Evolutionary conservation across 305 asterid species (phyloP).

Genomic region (Caryopteris hybrid): DNA sequence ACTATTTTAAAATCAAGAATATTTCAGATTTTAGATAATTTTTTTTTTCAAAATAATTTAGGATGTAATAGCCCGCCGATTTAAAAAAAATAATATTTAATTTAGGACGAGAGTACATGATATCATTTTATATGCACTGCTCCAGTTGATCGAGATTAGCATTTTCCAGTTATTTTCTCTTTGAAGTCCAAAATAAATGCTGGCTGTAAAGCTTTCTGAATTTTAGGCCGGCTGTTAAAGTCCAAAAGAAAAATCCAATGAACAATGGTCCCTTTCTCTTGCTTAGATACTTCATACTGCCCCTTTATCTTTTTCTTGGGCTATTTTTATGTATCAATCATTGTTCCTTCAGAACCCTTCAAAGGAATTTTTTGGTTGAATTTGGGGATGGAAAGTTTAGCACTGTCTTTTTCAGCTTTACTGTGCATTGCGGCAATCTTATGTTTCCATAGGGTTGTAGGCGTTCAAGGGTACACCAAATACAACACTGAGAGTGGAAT

Average conservation of each 20-base stretch:
- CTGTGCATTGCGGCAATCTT: constrained; percentile 26
- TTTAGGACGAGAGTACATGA: no score
- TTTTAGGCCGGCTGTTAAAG: constrained; percentile 11
- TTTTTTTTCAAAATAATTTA: no score
- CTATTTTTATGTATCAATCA: background rate
- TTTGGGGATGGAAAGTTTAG: constrained; percentile 28
- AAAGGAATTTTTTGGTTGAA: constrained; percentile 6
- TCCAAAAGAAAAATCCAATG: constrained; percentile 3
- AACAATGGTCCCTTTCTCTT: background rate
- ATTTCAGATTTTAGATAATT: no score
- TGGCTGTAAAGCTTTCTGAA: background rate
- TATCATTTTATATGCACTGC: no score
- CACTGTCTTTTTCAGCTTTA: constrained; percentile 22
- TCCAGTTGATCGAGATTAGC: no score
- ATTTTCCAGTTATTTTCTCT: no score
- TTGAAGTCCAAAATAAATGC: background rate
- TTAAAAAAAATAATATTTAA: no score
- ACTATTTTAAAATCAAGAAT: no score
- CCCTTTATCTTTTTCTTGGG: background rate
- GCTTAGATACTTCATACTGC: background rate
- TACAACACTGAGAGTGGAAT: constrained; percentile 57
- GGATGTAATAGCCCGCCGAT: no score
- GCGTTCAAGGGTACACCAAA: constrained; percentile 34
- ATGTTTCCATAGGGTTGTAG: constrained; percentile 28
- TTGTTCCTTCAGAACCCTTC: background rate